Conservation (phyloP, 495 filamentous ascomycete genomes). For the Penicillium nucicola region DNA sequence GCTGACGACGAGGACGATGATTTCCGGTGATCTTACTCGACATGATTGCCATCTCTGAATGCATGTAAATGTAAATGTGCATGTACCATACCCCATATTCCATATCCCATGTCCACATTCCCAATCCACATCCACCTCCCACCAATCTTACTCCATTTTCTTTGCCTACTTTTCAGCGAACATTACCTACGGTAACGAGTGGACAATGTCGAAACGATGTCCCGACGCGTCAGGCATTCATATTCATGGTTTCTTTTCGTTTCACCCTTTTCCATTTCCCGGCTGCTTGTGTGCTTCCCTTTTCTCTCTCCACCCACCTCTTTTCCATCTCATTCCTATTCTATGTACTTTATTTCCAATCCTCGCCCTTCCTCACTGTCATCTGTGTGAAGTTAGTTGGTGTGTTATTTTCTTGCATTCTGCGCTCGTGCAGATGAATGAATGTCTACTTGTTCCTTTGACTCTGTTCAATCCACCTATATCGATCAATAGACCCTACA, state of each 20-base stretch:
- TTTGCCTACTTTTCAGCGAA: slow-evolving; percentile 29
- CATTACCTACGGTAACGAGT: slow-evolving; percentile 40
- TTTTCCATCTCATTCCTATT: slow-evolving; percentile 1
- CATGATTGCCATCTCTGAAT: background rate
- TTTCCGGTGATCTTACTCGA: slow-evolving; percentile 29
- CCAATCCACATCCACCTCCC: background rate
- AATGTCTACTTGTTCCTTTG: background rate
- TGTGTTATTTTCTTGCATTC: background rate
- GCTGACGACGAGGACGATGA: slow-evolving; percentile 42
- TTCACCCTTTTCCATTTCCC: slow-evolving; percentile 6
- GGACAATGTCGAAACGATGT: slow-evolving; percentile 43
- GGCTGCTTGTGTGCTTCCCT: slow-evolving; percentile 7
- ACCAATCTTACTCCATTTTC: background rate
- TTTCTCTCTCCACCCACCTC: background rate
- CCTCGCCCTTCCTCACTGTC: too few species aligned
- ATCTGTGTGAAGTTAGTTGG: background rate
- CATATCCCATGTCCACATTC: too few species aligned
- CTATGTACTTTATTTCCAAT: background rate
- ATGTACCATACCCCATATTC: too few species aligned
- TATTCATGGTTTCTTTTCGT: slow-evolving; percentile 20
- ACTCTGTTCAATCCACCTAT: too few species aligned
- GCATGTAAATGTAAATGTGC: too few species aligned
- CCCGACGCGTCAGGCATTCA: slow-evolving; percentile 33
- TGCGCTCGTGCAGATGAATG: background rate
- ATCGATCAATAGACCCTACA: too few species aligned